Base-by-base conservation (phyloP, 495 filamentous ascomycete species). In the Neurospora sp. region DNA sequence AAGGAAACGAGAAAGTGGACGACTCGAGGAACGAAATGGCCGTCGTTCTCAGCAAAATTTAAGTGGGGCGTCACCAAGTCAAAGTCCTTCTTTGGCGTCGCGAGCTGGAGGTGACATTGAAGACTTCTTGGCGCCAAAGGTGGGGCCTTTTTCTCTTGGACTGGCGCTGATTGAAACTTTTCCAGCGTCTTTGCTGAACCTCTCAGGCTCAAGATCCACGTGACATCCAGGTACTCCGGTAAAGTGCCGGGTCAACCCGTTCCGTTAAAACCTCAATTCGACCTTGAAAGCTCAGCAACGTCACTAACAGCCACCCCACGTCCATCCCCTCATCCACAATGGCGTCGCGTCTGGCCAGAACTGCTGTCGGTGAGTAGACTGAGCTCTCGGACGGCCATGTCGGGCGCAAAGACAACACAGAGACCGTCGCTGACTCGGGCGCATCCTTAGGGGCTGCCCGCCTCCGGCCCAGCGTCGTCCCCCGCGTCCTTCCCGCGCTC, bases 321-420 rank as follows among this genome's bases (percentile, higher is more conserved):
- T 16, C 54, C 54, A 62, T 79, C 82, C 82, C 82, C 83, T 85
- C 81, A 83, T 83, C 83, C 88, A 90, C 88, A 92, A 97, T 98
- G 94, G 94, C 93, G 88, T 96, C 93, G 83, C 92, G 94, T 87
- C 86, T 98, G 84, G 92, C 92, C 89, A 92, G 91, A 89, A 93
- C 88, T 88, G 93, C 93, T 85, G 84, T 94, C 84, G 93, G 94
- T 97, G 90, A 85, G 93, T 88, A 23, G 46, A 48, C 39, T n/a
- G 59, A 71, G 71, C 72, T 69, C 37, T 20, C 18, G 9, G 70
- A 40, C 40, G 46, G 72, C 69, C 40, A 37, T 37, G 70, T 20
- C 62, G 62, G 41, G 69, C 75, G 39, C 59, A 73, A 70, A 46
- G 66, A 46, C 42, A n/a, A 69, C 23, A 11, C n/a, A 37, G 46